phyloP scores from a whole-genome alignment of 1,139 yeast genomes.

The Wickerhamomyces sp. region DNA sequence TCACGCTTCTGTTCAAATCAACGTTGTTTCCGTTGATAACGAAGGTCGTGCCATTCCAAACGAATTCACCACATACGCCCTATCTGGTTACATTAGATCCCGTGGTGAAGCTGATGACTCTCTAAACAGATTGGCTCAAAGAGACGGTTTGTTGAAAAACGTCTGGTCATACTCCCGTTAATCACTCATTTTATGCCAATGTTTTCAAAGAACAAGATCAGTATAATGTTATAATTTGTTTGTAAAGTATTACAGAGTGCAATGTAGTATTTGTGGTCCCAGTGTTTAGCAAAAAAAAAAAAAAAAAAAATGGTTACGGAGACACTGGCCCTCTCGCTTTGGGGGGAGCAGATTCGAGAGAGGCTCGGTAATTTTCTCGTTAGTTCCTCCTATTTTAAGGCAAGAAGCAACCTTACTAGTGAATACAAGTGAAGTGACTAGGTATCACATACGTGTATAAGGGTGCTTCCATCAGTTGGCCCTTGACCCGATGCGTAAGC shows the following conservation, averaged over 20 bases:
- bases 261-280: too few species aligned
- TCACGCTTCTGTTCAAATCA: conserved; percentile 97
- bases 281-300: too few species aligned
- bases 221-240: conserved; percentile 1
- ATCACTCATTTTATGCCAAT: conserved; percentile 23
- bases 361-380: too few species aligned
- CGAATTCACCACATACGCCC: conserved; percentile 90
- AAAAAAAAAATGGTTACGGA: too few species aligned
- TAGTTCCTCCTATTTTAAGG: too few species aligned
- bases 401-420: too few species aligned
- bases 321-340: too few species aligned
- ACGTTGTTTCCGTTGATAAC: conserved; percentile 85
- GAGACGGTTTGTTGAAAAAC: conserved; percentile 96
- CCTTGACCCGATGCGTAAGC: too few species aligned
- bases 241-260: conserved; percentile 1
- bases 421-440: too few species aligned
- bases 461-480: too few species aligned
- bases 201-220: neutral
- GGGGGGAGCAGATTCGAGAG: too few species aligned
- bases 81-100: conserved; percentile 90
- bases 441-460: too few species aligned
- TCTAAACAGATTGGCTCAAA: conserved; percentile 98
- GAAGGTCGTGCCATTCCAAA: conserved; percentile 95
- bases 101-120: conserved; percentile 98
- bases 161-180: conserved; percentile 99